A percentile compares a stretch with the other conserved stretches of the same genome.
These are phyloP conservation scores for Crucibulum laeve DNA, from an alignment of 768 basidiomycete genomes.

Conservation along the genomic window DNA sequence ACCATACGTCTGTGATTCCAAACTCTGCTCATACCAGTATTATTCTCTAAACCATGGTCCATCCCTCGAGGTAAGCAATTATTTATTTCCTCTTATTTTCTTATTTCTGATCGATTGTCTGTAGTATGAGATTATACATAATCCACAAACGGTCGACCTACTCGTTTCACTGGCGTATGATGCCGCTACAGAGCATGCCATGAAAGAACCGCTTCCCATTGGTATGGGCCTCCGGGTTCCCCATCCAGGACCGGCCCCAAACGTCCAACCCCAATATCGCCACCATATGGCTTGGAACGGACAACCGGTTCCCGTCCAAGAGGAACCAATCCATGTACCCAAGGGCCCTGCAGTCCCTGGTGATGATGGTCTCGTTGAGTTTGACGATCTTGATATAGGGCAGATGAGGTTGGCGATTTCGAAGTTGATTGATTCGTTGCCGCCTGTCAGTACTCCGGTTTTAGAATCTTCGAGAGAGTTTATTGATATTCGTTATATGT, in stretches of 20 bases:
- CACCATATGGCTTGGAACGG: background rate
- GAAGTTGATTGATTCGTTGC: slow-evolving; percentile 39
- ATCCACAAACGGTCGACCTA: slow-evolving; percentile 61
- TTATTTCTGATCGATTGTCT: slow-evolving; percentile 3
- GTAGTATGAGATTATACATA: slow-evolving; percentile 68
- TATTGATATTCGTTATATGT: background rate
- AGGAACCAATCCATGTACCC: background rate
- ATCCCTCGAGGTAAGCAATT: slow-evolving; percentile 52
- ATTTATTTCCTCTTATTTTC: background rate
- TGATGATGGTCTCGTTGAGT: slow-evolving; percentile 41
- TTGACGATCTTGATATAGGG: slow-evolving; percentile 37
- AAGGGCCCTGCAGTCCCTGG: slow-evolving; percentile 10
- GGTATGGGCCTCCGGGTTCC: slow-evolving; percentile 59
- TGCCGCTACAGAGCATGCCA: slow-evolving; percentile 46
- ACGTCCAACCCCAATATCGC: background rate
- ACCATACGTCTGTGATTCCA: slow-evolving; percentile 67
- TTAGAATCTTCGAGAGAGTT: background rate
- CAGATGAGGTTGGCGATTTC: slow-evolving; percentile 46
- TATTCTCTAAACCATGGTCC: slow-evolving; percentile 61
- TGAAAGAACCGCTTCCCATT: slow-evolving; percentile 55
- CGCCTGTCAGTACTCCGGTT: slow-evolving; percentile 32
- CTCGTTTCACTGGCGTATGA: slow-evolving; percentile 60
- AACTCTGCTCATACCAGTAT: slow-evolving; percentile 68
- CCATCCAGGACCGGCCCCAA: slow-evolving; percentile 18
- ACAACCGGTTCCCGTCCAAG: background rate